Base-by-base conservation (phyloP, 164 flowering plant genomes). In the Litsea cubeba region DNA sequence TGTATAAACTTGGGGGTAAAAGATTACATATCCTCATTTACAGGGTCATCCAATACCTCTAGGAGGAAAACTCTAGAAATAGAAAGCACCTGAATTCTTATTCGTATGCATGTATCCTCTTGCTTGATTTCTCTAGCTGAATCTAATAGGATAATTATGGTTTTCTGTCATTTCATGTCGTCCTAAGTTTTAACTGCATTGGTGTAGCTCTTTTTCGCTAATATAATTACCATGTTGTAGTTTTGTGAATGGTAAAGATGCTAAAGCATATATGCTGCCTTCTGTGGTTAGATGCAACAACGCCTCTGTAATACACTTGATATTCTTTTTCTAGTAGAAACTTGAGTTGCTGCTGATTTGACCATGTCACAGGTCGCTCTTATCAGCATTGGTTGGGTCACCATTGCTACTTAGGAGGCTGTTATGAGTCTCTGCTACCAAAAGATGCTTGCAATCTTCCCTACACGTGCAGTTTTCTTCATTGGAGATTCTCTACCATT, bases 391-490 rank as follows among this genome's bases (percentile, higher is more conserved):
- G 12, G 60, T 54, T 26, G 40, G 30, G 69, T 26, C 69, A 58
- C 66, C 66, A 3, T 71, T 6, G 51, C 22, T 32, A 8, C 66
- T 32, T 8, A 63, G 67, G 58, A 40, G 28, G 68, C 58, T 72
- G 4, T 40, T 12, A 67, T 54, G 71, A 54, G 64, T 66, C 65
- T 74, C 14, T 57, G 65, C 71, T 74, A 51, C 30, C 76, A 50
- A 54, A 82, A 63, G 71, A 90, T 92, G 97, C 70, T 83, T 10
- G 79, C 81, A 25, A 64, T 86, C 70, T 75, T 70, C 14, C 79
- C 92, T 50, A 74, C 87, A 1, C 81, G 93, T 73, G 72, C 88
- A 65, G 86, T 88, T 18, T 72, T 87, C 15, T 84, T 78, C 65
- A 79, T 79, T 70, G 60, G 60, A 62, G 87, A 82, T 66, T 81